phyloP scores from a whole-genome alignment of 805 yeast species.

The Ogataea nakhonphanomensis region DNA sequence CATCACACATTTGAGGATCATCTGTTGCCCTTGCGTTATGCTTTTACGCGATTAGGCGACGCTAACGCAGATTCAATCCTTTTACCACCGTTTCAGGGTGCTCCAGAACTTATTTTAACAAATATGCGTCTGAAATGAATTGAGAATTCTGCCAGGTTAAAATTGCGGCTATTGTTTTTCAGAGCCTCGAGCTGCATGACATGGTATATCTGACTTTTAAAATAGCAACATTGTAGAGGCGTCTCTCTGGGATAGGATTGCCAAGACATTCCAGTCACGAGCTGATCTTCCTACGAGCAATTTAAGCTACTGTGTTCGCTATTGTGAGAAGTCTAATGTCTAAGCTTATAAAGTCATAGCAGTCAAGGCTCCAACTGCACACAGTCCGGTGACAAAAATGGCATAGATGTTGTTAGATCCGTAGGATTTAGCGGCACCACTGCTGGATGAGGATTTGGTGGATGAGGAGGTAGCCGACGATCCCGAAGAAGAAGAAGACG shows the following conservation, averaged over 20 bases:
- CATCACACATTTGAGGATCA: no score
- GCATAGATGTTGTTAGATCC: slow-evolving; percentile 3
- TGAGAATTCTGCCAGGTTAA: slow-evolving; percentile 1
- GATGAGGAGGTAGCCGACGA: slow-evolving; percentile 6
- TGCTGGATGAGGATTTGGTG: slow-evolving; percentile 3
- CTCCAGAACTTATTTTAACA: neutral
- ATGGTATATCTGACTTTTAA: neutral
- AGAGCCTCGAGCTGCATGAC: neutral
- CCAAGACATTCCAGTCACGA: neutral
- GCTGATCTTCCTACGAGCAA: neutral
- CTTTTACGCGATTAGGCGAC: neutral
- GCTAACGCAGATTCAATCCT: neutral
- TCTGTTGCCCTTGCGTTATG: neutral
- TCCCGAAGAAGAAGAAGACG: slow-evolving; percentile 15
- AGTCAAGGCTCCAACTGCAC: slow-evolving; percentile 22
- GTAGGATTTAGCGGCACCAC: slow-evolving; percentile 10
- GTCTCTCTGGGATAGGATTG: slow-evolving; percentile 1
- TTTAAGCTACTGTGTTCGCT: neutral
- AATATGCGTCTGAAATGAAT: no score
- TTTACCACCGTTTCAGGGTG: neutral
- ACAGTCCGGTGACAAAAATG: slow-evolving; percentile 10
- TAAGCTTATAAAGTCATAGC: slow-evolving; percentile 21
- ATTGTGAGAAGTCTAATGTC: neutral
- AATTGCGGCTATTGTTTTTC: slow-evolving; percentile 4
- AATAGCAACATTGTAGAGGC: neutral